Conservation (phyloP, 2,329 filamentous ascomycete species). For the Fusarium pseudonygamai region DNA sequence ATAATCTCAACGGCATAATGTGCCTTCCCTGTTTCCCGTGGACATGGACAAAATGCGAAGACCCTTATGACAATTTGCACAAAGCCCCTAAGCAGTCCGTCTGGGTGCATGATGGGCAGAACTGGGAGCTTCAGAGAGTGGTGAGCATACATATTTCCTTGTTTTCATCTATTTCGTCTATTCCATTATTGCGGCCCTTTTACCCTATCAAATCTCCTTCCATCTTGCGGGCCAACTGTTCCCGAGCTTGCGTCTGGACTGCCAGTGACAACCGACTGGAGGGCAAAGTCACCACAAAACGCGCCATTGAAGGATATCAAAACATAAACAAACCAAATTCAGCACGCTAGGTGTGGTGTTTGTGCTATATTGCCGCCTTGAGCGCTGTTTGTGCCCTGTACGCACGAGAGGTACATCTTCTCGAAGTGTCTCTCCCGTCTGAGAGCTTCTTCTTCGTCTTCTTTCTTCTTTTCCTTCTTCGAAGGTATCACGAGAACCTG, state of each 20-base stretch:
- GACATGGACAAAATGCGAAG: slow-evolving; percentile 60
- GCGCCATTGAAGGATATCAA: background rate
- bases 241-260: background rate
- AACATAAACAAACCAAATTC: background rate
- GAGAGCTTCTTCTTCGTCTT: background rate
- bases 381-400: background rate
- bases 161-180: background rate
- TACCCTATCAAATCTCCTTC: no score
- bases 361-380: background rate
- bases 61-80: slow-evolving; percentile 50
- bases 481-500: background rate
- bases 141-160: slow-evolving; percentile 47
- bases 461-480: background rate
- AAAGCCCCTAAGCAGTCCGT: slow-evolving; percentile 52
- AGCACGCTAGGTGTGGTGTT: background rate
- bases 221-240: background rate
- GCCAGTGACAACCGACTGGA: slow-evolving; percentile 14
- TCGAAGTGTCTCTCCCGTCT: background rate
- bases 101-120: slow-evolving; percentile 52
- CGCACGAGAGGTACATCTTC: background rate
- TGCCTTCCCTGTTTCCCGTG: slow-evolving; percentile 64
- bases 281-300: background rate
- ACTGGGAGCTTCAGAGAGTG: slow-evolving; percentile 51
- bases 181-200: background rate
- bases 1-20: slow-evolving; percentile 48